Evolutionary conservation across 2,329 filamentous ascomycete species (phyloP), one percentile per base, ranked within the genome.

Genomic region (Stachybotrys chlorohalonatus): DNA sequence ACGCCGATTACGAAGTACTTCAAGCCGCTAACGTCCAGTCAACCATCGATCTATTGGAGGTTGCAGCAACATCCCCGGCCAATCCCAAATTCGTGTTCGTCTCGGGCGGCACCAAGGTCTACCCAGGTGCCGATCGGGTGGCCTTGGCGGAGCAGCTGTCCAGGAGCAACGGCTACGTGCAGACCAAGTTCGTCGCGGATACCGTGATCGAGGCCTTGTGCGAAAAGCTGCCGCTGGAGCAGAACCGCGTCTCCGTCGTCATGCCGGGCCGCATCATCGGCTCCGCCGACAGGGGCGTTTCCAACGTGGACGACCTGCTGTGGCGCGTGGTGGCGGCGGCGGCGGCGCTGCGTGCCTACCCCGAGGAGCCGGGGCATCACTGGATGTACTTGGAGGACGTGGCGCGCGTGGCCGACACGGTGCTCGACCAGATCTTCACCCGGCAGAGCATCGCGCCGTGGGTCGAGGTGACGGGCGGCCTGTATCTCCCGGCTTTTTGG

Each of bases 1-100:
- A 95, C 39, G 79, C 84, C 62, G 84, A 82, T 7, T 96, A 95
- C 69, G 79, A 83, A 9, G 81, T 82, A 49, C 78, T 96, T 59
- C 82, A 81, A 63, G 75, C 81, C 1, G 78, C 87, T 52, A 96
- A 96, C 65, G 90, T 96, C 2, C 73, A 56, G 3, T 63, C 64
- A 0, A 61, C 60, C 6, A 11, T 59, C 8, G 52, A 60, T 1
- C 53, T 66, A 15, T 54, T 66, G 11, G 49, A 54, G 13, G 58
- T 53, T 2, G 48, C 57, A 6, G 46, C 55, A 9, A 45, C 51
- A 7, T 63, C 62, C 1, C 55, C 57, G 4, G 36, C 49, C 5
- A 31, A 56, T 9, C 52, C 61, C 1, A 63, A 57, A 45, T 58
- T 65, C 15, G 57, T 63, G 31, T 65, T 57, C 31, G 54, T 65